Base-by-base conservation (phyloP, 805 yeast genomes). In the Hanseniaspora vineae region DNA sequence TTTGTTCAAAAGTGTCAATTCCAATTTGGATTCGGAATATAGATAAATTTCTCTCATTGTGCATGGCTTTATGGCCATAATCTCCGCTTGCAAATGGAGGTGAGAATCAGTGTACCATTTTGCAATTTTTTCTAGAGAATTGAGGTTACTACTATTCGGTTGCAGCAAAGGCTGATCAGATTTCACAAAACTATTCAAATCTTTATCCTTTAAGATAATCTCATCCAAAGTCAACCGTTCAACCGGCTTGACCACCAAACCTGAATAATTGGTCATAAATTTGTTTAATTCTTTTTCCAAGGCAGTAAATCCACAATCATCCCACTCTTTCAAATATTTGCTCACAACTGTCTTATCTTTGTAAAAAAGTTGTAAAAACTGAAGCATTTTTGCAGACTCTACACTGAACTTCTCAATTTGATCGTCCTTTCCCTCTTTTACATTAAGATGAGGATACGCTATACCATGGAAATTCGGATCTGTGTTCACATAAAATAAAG, bases 1-100 rank as follows among this genome's bases (percentile, higher is more conserved):
- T 59, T 63, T 54, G 35, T 56, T 55, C 15, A 57, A 53, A 2
- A 65, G 42, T 17, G 57, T 53, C 42, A 52, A 52, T 42, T 58
- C 58, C 17, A 64, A 50, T 42, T 57, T 61, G 49, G 53, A 49
- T 39, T 64, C 67, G 19, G 60, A 59, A 39, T 59, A 56, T 11
- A 58, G 51, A 52, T 64, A 64, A 14, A 65, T 45, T 52, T 56
- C 63, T 62, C 62, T 59, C 55, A 66, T 54, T 3, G 64, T 53
- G 10, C 65, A 50, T 17, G 64, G 59, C 8, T 50, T 53, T 14
- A 52, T 53, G 8, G 65, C 65, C 45, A 57, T 53, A 35, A 64
- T 59, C 2, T 47, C 45, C 9, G 49, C 46, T 49, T 65, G 68
- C 45, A 64, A 53, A 44, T 63, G 63, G 6, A 35, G 42, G 48